Evolutionary conservation across 2,329 filamentous ascomycete genomes (phyloP).

Genomic region (Beauveria bassiana): DNA sequence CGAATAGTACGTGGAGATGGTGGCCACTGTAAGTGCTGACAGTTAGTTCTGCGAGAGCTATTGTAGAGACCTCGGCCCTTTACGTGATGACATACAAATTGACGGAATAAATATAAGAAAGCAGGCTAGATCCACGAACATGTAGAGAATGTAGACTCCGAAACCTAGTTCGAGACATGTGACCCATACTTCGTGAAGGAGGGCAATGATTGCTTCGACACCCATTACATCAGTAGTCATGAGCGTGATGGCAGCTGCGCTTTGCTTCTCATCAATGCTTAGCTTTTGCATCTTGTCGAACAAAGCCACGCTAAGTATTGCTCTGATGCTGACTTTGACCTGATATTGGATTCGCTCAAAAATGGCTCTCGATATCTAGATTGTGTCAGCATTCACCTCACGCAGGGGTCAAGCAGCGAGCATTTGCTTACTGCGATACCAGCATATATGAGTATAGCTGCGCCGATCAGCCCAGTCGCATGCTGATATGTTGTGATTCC

Average conservation of each 20-base stretch:
- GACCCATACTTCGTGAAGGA: background rate
- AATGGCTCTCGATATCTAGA: background rate
- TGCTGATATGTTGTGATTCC: background rate
- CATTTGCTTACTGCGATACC: background rate
- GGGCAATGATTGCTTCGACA: background rate
- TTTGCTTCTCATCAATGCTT: background rate
- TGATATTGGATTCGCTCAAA: background rate
- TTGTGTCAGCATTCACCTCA: background rate
- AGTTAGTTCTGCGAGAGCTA: background rate
- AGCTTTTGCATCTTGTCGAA: background rate
- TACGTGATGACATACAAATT: background rate
- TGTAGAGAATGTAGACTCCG: background rate
- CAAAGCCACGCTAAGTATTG: background rate
- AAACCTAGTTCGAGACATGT: background rate
- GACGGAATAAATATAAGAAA: background rate
- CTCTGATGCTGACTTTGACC: background rate
- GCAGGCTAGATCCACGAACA: background rate
- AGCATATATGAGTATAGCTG: background rate
- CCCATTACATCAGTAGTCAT: background rate
- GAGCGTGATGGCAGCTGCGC: background rate
- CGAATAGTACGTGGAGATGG: background rate
- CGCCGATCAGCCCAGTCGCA: background rate
- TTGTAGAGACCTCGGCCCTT: background rate
- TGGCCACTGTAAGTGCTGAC: background rate
- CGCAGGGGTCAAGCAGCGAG: background rate